These are phyloP conservation scores for Podaxis sp. DNA, from an alignment of 768 basidiomycete genomes.

Conservation along the genomic window DNA sequence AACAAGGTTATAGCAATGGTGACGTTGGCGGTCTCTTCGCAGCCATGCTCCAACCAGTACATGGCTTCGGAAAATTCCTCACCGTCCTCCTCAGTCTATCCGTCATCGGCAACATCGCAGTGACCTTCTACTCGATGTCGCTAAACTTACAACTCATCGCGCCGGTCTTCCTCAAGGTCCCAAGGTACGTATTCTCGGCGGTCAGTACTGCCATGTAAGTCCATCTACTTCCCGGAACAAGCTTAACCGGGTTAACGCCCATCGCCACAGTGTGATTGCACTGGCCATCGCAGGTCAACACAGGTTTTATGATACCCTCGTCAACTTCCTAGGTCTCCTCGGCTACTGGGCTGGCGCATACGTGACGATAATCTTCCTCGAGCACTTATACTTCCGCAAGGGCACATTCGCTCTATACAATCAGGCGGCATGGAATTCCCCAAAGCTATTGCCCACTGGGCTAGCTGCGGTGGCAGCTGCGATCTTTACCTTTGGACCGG, in stretches of 20 bases:
- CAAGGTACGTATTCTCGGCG: conserved; percentile 74
- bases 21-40: conserved; percentile 69
- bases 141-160: conserved; percentile 69
- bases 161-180: conserved; percentile 54
- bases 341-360: conserved; percentile 68
- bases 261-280: conserved; percentile 52
- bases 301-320: conserved; percentile 64
- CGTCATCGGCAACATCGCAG: conserved; percentile 77
- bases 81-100: conserved; percentile 78
- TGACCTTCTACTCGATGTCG: conserved; percentile 77
- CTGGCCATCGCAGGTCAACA: conserved; percentile 72
- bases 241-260: background rate
- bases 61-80: conserved; percentile 74
- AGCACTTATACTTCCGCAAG: conserved; percentile 65
- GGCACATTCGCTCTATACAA: conserved; percentile 52
- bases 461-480: conserved; percentile 57
- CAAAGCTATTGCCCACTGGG: conserved; percentile 58
- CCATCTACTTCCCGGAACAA: background rate
- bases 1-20: conserved; percentile 46
- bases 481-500: conserved; percentile 48
- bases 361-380: conserved; percentile 55
- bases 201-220: conserved; percentile 67
- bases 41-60: conserved; percentile 67
- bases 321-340: conserved; percentile 71
- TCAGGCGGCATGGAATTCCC: conserved; percentile 49